Base-by-base conservation (phyloP, 352 stramenopile species). In the Globisporangium perplexum region DNA sequence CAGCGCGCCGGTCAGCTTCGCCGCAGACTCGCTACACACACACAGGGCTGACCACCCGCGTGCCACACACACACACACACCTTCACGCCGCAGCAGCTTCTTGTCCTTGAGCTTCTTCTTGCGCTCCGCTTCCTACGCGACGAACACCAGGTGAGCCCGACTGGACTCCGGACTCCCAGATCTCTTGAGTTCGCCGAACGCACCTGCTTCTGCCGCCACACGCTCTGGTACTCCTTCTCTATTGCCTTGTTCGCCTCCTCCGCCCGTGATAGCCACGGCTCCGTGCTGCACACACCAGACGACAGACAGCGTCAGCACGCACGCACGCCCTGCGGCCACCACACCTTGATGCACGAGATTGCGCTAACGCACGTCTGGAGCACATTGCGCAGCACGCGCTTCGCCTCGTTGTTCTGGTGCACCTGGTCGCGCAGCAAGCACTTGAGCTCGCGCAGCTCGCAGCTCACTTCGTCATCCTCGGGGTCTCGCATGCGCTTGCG, bases 71-170 rank as follows among this genome's bases (percentile, higher is more conserved):
- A 26, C 22, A 52, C 22, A 2, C 20, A 42, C 33, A 83, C 75
- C 80, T 69, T 87, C 73, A 60, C 75, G 67, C 44, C 77, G 75
- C 59, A 86, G 64, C 23, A 72, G 60, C 52, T 89, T 90, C 66
- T 88, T 88, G 45, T 83, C 71, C 18, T 80, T 82, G 55, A 85
- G 70, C 50, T 84, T 88, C 47, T 74, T 80, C 65, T 89, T 89
- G 3, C 76, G 69, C 46, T 83, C 71, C 46, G 83, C 47, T 46
- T 90, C 80, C 80, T 90, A 49, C 24, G 38, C 14, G 11, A 4
- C 12, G 38, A 38, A 4, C 41, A 36, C 14, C 35, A 35, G 14
- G 46, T 41, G 28, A 36, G 46, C 26, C 26, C n/a, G n/a, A n/a
- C n/a, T n/a, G n/a, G n/a, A n/a, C n/a, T n/a, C n/a, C n/a, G n/a